phyloP scores from a whole-genome alignment of 768 basidiomycete genomes.

The Termitomyces heimii region DNA sequence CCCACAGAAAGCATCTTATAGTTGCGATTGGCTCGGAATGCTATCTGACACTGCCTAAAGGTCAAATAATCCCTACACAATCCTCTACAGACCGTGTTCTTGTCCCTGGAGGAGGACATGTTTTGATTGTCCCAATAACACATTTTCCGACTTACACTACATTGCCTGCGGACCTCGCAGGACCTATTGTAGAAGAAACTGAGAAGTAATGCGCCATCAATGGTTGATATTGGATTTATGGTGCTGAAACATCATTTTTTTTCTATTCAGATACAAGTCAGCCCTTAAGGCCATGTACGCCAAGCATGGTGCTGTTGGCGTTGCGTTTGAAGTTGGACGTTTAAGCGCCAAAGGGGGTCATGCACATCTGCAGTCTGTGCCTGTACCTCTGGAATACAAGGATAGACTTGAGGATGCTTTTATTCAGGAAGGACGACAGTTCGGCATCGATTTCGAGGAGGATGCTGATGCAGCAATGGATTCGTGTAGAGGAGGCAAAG shows the following conservation, averaged over 20 bases:
- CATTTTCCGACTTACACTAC: conserved; percentile 87
- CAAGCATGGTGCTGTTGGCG: conserved; percentile 58
- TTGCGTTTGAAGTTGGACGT: conserved; percentile 86
- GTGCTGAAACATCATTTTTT: conserved; percentile 1
- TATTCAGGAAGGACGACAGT: conserved; percentile 54
- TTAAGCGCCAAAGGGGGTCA: conserved; percentile 85
- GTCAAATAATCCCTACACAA: conserved; percentile 85
- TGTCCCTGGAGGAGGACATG: conserved; percentile 95
- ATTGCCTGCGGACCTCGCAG: conserved; percentile 72
- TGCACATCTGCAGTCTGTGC: conserved; percentile 86
- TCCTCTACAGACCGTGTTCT: conserved; percentile 37
- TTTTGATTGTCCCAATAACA: conserved; percentile 33
- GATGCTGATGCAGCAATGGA: conserved; percentile 61
- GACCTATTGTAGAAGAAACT: conserved; percentile 76
- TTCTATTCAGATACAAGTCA: conserved; percentile 59
- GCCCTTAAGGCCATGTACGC: conserved; percentile 70
- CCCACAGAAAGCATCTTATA: conserved; percentile 84
- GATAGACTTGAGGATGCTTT: conserved; percentile 69
- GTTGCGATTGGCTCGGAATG: conserved; percentile 91
- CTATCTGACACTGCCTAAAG: conserved; percentile 95
- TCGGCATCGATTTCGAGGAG: conserved; percentile 70
- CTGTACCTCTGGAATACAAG: conserved; percentile 61
- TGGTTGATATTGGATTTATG: not conserved
- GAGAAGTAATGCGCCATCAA: conserved; percentile 45
- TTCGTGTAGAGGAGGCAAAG: conserved; percentile 43